These are phyloP conservation scores for Didymella pomorum DNA, from an alignment of 2,329 filamentous ascomycete species.

Conservation along the genomic window DNA sequence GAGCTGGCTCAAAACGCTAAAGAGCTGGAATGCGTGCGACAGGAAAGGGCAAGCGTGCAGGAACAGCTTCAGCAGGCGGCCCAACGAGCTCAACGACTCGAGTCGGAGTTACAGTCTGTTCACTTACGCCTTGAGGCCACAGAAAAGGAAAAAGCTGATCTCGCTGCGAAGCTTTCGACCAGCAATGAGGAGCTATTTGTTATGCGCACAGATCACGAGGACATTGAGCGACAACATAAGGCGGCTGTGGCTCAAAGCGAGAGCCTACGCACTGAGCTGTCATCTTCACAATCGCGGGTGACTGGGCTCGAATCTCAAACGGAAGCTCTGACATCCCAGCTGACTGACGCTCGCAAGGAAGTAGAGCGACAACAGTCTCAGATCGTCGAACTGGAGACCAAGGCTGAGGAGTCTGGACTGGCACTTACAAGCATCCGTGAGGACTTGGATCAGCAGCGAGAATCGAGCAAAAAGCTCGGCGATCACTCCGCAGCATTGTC, in stretches of 20 bases:
- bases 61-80: constrained; percentile 20
- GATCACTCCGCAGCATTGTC: constrained; percentile 17
- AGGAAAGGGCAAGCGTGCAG: constrained; percentile 11
- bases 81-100: constrained; percentile 19
- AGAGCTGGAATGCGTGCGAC: constrained; percentile 14
- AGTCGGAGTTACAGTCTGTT: constrained; percentile 28
- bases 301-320: constrained; percentile 31
- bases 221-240: constrained; percentile 18
- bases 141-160: constrained; percentile 30
- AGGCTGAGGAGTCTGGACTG: constrained; percentile 27
- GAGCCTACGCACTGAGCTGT: constrained; percentile 27
- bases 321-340: constrained; percentile 26
- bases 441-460: constrained; percentile 26
- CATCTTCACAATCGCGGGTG: constrained; percentile 27
- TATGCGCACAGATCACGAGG: not conserved
- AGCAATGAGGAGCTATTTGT: constrained; percentile 5
- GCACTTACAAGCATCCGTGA: constrained; percentile 24
- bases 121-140: constrained; percentile 25
- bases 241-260: constrained; percentile 14
- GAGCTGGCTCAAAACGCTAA: constrained; percentile 12
- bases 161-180: constrained; percentile 28
- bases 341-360: constrained; percentile 25
- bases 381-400: constrained; percentile 29
- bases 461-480: constrained; percentile 21
- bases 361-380: constrained; percentile 24